A percentile compares a stretch with the other conserved stretches of the same genome.
phyloP scores from a whole-genome alignment of 1,284 basidiomycete genomes.

The Takashimella koratensis region DNA sequence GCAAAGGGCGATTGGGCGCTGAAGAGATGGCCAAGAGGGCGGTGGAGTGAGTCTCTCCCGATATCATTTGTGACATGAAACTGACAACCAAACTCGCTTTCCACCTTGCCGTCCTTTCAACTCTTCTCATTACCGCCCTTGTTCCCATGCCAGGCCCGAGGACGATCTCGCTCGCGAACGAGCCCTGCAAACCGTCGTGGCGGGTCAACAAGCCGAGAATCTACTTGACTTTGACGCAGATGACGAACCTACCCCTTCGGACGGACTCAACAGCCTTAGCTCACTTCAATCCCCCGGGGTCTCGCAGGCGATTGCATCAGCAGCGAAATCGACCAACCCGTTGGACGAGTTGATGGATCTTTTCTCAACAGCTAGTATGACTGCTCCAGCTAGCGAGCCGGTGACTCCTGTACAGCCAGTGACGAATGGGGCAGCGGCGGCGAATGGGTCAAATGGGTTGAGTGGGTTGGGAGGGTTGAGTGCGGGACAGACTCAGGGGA shows the following conservation, averaged over 20 bases:
- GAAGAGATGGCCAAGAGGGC: conserved; percentile 72
- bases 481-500: neutral
- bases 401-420: no score
- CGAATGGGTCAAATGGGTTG: conserved; percentile 1
- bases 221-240: conserved; percentile 84
- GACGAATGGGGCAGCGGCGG: conserved; percentile 2
- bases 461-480: neutral
- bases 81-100: neutral
- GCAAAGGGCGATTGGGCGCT: conserved; percentile 75
- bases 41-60: conserved; percentile 56
- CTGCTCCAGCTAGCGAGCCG: conserved; percentile 27
- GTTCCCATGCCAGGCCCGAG: conserved; percentile 52
- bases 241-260: conserved; percentile 56
- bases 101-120: neutral
- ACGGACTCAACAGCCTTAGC: conserved; percentile 19
- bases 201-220: conserved; percentile 89
- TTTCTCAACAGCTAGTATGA: conserved; percentile 60
- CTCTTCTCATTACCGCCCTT: conserved; percentile 2
- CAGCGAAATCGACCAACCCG: conserved; percentile 61
- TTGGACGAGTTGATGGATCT: conserved; percentile 86
- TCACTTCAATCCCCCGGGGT: neutral
- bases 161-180: conserved; percentile 65
- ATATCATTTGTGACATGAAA: neutral
- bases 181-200: conserved; percentile 81
- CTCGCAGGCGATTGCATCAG: conserved; percentile 31